Evolutionary conservation across 176 grass and related monocot species (phyloP).

Genomic region (Echinochloa phyllopogon): DNA sequence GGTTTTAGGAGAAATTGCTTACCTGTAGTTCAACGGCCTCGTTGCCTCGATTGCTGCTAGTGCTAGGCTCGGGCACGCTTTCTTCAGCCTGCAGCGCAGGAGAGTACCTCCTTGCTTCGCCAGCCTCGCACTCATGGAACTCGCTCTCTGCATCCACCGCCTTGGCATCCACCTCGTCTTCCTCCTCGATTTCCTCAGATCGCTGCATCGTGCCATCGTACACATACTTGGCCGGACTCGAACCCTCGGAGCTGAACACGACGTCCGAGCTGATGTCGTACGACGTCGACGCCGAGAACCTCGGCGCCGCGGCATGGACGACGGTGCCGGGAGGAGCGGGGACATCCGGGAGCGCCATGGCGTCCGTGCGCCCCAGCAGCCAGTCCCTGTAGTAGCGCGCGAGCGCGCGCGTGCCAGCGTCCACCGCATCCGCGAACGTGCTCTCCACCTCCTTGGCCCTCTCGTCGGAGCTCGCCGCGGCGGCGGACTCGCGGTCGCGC

Average conservation of each 20-base stretch:
- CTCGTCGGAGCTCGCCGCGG: constrained; percentile 7
- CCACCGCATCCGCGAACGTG: constrained; percentile 47
- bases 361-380: constrained; percentile 59
- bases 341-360: constrained; percentile 46
- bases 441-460: constrained; percentile 49
- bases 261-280: constrained; percentile 45
- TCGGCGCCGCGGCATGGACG: background rate
- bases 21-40: constrained; percentile 28
- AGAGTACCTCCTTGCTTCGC: background rate
- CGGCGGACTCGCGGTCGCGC: constrained; percentile 59
- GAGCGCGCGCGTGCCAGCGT: constrained; percentile 59
- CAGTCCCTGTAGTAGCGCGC: constrained; percentile 91
- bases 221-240: constrained; percentile 17
- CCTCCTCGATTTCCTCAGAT: background rate
- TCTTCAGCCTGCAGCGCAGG: background rate
- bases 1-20: background rate
- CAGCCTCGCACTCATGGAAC: constrained; percentile 18
- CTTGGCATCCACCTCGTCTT: background rate
- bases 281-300: constrained; percentile 30
- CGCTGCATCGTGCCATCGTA: background rate
- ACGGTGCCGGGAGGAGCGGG: constrained; percentile 47
- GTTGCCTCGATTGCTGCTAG: background rate
- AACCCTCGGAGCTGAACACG: constrained; percentile 43
- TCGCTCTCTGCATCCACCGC: background rate
- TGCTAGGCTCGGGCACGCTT: background rate